Evolutionary conservation across 176 grass and related monocot genomes (phyloP).

Genomic region (Cenchrus americanus): DNA sequence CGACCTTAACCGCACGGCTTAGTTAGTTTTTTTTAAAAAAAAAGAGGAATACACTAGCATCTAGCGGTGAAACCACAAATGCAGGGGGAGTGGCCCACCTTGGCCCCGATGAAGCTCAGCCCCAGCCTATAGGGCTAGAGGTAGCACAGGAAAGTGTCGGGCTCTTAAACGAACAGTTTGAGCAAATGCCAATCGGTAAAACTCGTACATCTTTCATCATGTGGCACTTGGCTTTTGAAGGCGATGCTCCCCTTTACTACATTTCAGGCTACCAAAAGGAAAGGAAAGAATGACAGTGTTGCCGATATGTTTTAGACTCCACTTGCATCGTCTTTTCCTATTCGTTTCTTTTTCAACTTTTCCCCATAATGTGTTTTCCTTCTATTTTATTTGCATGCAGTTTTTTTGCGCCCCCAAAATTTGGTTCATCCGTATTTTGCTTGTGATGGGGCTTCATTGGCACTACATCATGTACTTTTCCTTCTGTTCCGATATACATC

Average conservation of each 20-base stretch:
- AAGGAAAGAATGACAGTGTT: background rate
- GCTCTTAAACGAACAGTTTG: constrained; percentile 5
- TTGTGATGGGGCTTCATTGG: background rate
- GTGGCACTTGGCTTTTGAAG: constrained; percentile 17
- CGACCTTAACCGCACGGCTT: too few relatives aligned
- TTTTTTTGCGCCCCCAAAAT: background rate
- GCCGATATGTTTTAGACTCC: background rate
- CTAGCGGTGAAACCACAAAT: too few relatives aligned
- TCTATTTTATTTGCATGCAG: background rate
- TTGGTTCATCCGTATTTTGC: background rate
- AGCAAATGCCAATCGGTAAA: constrained; percentile 2
- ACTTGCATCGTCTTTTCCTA: background rate
- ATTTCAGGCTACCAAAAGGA: background rate
- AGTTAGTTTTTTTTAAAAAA: too few relatives aligned
- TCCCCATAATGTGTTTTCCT: background rate
- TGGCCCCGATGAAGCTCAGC: too few relatives aligned
- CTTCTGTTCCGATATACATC: background rate
- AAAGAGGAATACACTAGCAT: too few relatives aligned
- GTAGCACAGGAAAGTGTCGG: background rate
- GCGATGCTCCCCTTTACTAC: background rate
- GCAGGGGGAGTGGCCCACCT: too few relatives aligned
- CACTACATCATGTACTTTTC: background rate
- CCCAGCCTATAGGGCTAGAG: background rate
- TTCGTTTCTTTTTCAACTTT: background rate
- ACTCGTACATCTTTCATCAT: background rate